Evolutionary conservation across 495 filamentous ascomycete species (phyloP).

Genomic region (Aspergillus cristatus): DNA sequence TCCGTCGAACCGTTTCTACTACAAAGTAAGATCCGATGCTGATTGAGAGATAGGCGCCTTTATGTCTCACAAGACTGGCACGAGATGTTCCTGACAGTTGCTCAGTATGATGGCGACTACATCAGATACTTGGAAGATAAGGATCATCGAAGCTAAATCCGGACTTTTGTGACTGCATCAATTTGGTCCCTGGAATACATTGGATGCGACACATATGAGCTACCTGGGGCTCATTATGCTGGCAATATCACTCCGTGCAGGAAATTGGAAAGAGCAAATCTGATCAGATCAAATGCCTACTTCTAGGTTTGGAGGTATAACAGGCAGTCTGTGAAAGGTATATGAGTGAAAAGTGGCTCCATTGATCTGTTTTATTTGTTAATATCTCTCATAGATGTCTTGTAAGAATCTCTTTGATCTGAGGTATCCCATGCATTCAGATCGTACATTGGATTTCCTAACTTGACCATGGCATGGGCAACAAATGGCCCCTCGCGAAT

Average conservation of each 20-base stretch:
- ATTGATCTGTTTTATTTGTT: too few species aligned
- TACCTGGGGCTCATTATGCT: slow-evolving; percentile 3
- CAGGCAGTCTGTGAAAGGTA: too few species aligned
- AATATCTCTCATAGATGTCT: too few species aligned
- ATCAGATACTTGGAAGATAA: neutral
- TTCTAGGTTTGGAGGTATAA: too few species aligned
- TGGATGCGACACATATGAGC: neutral
- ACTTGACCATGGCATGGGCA: too few species aligned
- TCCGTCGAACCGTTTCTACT: too few species aligned
- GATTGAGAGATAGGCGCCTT: neutral
- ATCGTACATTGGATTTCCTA: too few species aligned
- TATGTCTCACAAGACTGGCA: slow-evolving; percentile 2
- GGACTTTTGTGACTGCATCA: slow-evolving; percentile 9
- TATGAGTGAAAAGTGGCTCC: too few species aligned
- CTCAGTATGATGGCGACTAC: slow-evolving; percentile 3
- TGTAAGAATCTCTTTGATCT: too few species aligned
- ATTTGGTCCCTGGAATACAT: slow-evolving; percentile 6
- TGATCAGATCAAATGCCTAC: too few species aligned
- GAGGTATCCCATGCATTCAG: too few species aligned
- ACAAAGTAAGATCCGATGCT: neutral
- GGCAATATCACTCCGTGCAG: slow-evolving; percentile 3
- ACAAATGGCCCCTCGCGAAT: too few species aligned
- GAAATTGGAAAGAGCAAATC: neutral
- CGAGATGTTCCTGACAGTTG: slow-evolving; percentile 4
- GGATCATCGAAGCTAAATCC: neutral